Base-by-base conservation (phyloP, 305 asterid species). In the Rubia peregrina region DNA sequence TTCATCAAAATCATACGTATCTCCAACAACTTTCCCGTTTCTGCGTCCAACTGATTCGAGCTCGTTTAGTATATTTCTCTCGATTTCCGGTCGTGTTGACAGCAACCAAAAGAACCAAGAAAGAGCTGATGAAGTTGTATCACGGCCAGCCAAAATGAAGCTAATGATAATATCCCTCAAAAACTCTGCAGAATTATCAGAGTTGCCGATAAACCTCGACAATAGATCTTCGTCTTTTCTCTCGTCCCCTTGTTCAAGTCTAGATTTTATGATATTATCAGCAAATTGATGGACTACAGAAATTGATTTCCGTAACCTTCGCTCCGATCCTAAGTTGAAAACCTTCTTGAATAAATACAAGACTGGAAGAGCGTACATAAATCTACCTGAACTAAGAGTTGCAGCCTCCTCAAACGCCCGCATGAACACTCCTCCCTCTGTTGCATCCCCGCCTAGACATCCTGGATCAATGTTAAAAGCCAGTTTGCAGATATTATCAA, bases 1-100 rank as follows among this genome's bases (percentile, higher is more conserved):
- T 71, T 88, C 95, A 7, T 89, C 89, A 65, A 85, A 86, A 64
- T 38, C 77, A 57, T 81, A 86, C 0, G 65, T 43, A 0, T 82
- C 89, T 0, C 90, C 88, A 0, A 75, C 74, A 4, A n/a, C 43
- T 76, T 86, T 86, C 14, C 61, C 64, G 26, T 56, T 73, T 40
- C 10, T 41, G 0, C 3, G 19, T 0, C 91, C 84, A 68, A 84
- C 74, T 0, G n/a, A 22, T 41, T 82, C 73, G 24, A 69, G 36
- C 42, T 69, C 73, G 11, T 30, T 61, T 30, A 61, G 67, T 61
- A 61, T 33, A 0, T 33, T 61, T 36, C 13, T 36, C 67, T 61
- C 46, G 44, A 61, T 61, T 61, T 61, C 67, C 16, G 67, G 67
- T 3, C 67, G 43, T 33, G 67, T 16, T 7, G 67, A 61, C 41